Evolutionary conservation across 1,139 yeast species (phyloP), one percentile per base, ranked within the genome.

Genomic region (Kluyveromyces marxianus): DNA sequence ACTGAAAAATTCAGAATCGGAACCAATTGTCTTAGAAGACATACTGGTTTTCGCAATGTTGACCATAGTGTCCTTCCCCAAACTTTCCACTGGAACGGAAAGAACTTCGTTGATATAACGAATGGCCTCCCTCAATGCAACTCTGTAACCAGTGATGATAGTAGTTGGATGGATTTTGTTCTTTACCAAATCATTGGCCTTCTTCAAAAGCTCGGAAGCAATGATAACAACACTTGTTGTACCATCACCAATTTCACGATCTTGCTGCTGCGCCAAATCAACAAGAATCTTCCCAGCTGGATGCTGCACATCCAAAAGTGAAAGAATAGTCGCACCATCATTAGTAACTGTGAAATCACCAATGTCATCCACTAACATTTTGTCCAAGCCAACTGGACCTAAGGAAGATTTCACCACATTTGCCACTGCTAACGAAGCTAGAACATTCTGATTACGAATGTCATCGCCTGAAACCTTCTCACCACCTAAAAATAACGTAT

Each of bases 291-390:
- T 89, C 25, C 98, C 98, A 0, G 98, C 98, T 33, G 99, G 99
- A 66, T 94, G 99, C 68, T 94, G 97, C 45, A 94, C 97, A 64
- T 94, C 98, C 54, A 94, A 74, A 50, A 94, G 70, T 7, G 92
- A 77, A 54, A 94, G 74, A 55, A 94, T 94, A 6, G 98, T 94
- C 47, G 99, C 98, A 53, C 99, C 99, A 67, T 94, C 99, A 65
- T 94, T 94, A 45, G 99, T 94, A 46, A 94, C 97, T 4, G 97
- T 90, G 42, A 94, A 97, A 69, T 94, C 99, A 51, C 98, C 98
- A 69, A 94, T 94, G 64, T 94, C 98, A 68, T 94, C 99, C 42
- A 94, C 99, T 50, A 94, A 76, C 97, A 94, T 92, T 72, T 94
- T 94, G 69, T 94, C 99, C 48, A 94, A 75, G 26, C 99, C 99